Base-by-base conservation (phyloP, 2,329 filamentous ascomycete species). In the Fusarium nodosum region DNA sequence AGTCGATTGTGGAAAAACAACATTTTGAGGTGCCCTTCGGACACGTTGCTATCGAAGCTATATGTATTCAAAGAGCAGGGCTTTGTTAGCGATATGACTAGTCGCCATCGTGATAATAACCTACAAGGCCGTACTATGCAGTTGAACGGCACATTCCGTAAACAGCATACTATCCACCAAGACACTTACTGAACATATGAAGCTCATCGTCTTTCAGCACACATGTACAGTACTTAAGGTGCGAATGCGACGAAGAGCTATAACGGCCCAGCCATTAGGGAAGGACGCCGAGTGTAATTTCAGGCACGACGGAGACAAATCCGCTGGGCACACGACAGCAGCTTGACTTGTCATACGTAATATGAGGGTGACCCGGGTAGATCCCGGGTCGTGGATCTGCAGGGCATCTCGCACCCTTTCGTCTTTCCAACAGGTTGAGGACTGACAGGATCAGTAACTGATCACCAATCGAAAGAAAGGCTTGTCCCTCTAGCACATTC, bases 301-400 rank as follows among this genome's bases (percentile, higher is more conserved):
- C 48, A 51, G 48, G 18, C 20, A 51, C 48, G 16, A 34, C 33
- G 26, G 31, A 13, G 33, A 28, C 13, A 28, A 20, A 24, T 28
- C 22, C 34, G 33, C 48, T 51, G 12, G 48, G 48, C 33, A 39
- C 24, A 51, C 24, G 33, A 39, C 33, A 51, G 28, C 33, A 18
- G 20, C 33, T 39, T 51, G 33, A 34, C 48, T 51, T 51, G 48
- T 51, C 33, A 51, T 51, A 51, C 33, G 33, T 50, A 50, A 50
- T 50, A n/a, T 24, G 47, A 50, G 31, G 18, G 18, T 50, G 47
- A 18, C 24, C 22, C 47, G 31, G 47, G 47, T 50, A 34, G 47
- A 50, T 36, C 47, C 30, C 47, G 33, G 47, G 36, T 50, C 47
- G 22, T 36, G 18, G 47, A 50, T 50, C 47, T 50, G 47, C 22